phyloP scores from a whole-genome alignment of 495 filamentous ascomycete species.

The Penicillium bovifimosum region DNA sequence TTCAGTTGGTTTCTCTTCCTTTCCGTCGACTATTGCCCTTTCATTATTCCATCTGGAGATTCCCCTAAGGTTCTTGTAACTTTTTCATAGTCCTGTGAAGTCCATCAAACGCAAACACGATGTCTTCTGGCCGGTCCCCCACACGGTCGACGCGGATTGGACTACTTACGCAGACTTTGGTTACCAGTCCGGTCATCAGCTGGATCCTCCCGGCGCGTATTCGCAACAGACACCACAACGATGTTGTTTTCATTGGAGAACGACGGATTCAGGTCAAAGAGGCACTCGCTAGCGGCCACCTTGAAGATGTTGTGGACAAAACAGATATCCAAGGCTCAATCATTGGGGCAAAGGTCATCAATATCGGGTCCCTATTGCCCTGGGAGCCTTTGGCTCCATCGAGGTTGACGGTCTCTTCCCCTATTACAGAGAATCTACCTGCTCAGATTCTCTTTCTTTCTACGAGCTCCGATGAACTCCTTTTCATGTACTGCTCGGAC shows the following conservation, averaged over 20 bases:
- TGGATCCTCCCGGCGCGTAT: slow-evolving; percentile 77
- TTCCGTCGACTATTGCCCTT: neutral
- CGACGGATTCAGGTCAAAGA: slow-evolving; percentile 58
- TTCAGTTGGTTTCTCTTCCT: neutral
- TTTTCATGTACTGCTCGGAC: slow-evolving; percentile 62
- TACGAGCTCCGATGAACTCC: slow-evolving; percentile 59
- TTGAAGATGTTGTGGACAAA: slow-evolving; percentile 67
- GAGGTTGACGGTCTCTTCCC: neutral
- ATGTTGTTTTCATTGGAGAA: slow-evolving; percentile 87
- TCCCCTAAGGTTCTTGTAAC: too few relatives aligned
- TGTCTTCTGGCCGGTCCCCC: neutral
- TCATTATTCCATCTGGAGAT: neutral
- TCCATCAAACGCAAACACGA: neutral
- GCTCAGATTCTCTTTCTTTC: slow-evolving; percentile 73
- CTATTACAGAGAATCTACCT: slow-evolving; percentile 41
- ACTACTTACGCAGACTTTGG: slow-evolving; percentile 68
- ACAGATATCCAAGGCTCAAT: slow-evolving; percentile 65
- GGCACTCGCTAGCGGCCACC: slow-evolving; percentile 52
- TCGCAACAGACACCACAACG: slow-evolving; percentile 61
- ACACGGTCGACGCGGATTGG: slow-evolving; percentile 34
- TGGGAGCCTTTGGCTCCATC: slow-evolving; percentile 26
- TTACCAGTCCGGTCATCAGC: slow-evolving; percentile 69
- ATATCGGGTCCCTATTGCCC: slow-evolving; percentile 27
- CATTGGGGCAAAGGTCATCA: slow-evolving; percentile 41
- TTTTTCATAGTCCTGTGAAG: neutral